Conservation (phyloP, 1,284 basidiomycete species). For the Malassezia cuniculi region DNA sequence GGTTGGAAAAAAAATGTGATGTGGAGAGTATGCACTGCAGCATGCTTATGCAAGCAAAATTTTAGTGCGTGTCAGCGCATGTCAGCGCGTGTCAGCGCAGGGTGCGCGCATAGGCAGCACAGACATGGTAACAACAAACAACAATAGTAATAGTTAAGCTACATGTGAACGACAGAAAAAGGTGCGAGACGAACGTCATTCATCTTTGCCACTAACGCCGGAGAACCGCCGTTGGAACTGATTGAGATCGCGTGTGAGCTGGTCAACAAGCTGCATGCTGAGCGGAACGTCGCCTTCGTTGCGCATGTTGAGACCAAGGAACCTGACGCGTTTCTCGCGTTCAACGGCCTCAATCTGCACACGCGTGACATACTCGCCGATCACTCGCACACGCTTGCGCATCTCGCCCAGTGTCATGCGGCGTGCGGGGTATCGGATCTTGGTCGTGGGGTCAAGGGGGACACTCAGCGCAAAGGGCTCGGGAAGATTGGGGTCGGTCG, state of each 20-base stretch:
- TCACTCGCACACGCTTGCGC: slow-evolving; percentile 80
- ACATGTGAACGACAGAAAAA: too few species aligned
- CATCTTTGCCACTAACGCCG: too few species aligned
- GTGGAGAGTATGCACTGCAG: too few species aligned
- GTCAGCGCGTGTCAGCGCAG: too few species aligned
- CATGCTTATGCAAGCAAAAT: too few species aligned
- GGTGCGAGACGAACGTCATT: too few species aligned
- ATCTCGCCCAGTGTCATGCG: slow-evolving; percentile 88
- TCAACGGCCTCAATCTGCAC: slow-evolving; percentile 46
- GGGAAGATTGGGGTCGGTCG: slow-evolving; percentile 7
- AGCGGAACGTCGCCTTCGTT: slow-evolving; percentile 16
- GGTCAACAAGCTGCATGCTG: slow-evolving; percentile 40
- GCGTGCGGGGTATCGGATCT: slow-evolving; percentile 85
- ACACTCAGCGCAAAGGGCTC: slow-evolving; percentile 25
- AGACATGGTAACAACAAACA: too few species aligned
- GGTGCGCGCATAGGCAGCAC: too few species aligned
- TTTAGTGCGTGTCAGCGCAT: too few species aligned
- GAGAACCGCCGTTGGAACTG: slow-evolving; percentile 35
- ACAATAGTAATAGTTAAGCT: too few species aligned
- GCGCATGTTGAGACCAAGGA: slow-evolving; percentile 52
- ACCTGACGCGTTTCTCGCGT: slow-evolving; percentile 35
- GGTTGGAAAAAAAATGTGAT: neutral
- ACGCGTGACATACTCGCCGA: slow-evolving; percentile 68
- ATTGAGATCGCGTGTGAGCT: slow-evolving; percentile 36
- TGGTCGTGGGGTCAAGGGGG: slow-evolving; percentile 65